Conservation (phyloP, 305 asterid species). For the Fraxinus nigra region DNA sequence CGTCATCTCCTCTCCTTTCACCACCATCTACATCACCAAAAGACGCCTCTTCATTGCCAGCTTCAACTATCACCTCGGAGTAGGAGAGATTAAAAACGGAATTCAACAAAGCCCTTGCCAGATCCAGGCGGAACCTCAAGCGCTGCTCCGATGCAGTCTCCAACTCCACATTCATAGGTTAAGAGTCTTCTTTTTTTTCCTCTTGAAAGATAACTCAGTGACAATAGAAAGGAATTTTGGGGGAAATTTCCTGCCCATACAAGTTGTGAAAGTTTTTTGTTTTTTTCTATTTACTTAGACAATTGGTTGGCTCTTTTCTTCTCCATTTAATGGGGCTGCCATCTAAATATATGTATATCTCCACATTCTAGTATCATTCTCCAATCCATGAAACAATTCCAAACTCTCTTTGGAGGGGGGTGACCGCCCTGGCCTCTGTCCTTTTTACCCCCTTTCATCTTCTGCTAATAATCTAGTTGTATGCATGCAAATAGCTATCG, state of each 20-base stretch:
- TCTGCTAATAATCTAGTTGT: no score
- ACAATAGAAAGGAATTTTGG: no score
- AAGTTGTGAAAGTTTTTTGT: neutral
- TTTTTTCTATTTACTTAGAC: neutral
- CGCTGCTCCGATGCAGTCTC: neutral
- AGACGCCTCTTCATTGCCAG: conserved; percentile 23
- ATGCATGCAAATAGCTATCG: conserved; percentile 20
- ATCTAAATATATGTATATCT: neutral
- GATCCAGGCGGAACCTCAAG: conserved; percentile 65
- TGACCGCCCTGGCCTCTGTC: no score
- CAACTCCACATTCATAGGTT: no score
- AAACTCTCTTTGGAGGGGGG: no score
- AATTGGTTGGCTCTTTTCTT: neutral
- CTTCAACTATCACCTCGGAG: conserved; percentile 24
- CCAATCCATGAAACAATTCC: neutral
- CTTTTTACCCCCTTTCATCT: no score
- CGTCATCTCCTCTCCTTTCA: conserved; percentile 35
- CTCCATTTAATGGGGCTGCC: neutral
- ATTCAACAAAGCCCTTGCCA: conserved; percentile 67
- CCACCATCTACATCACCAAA: conserved; percentile 20
- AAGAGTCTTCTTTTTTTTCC: neutral
- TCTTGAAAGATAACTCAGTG: neutral
- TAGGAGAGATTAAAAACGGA: conserved; percentile 63
- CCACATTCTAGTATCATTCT: neutral
- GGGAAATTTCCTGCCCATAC: neutral